Base-by-base conservation (phyloP, 2,329 filamentous ascomycete genomes). In the Sordariomycetes sp. region DNA sequence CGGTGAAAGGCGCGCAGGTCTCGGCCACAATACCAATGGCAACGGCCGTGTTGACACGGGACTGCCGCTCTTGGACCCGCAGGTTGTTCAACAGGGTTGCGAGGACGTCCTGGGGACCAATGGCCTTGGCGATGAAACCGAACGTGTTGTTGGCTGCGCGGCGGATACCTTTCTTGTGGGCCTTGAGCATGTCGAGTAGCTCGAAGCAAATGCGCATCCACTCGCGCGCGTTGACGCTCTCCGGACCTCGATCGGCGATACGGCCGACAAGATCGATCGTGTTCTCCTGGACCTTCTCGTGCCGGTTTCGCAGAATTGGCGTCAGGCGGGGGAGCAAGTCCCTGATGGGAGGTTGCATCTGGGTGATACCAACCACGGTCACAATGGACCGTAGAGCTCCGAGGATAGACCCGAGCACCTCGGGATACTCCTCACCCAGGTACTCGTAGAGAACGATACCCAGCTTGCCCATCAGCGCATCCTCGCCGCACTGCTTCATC, bases 131-230 rank as follows among this genome's bases (percentile, higher is more conserved):
- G 67, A 99, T 99, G 80, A 97, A 99, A 71, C 94, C 94, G 67
- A 99, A 99, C 0, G 94, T 99, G 78, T 99, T 99, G 82, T 99
- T 99, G 65, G 94, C 95, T 24, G 94, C 94, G 72, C 94, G 88
- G 63, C 94, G 89, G 65, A 99, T 99, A 63, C 94, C 95, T 80
- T 99, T 99, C 76, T 99, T 99, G 79, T 99, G 94, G 7, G 94
- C 94, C 75, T 99, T 99, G 67, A 99, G 83, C 94, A 99, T 99
- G 74, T 99, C 94, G 34, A 99, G 84, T 58, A 99, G 79, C 76
- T 99, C 94, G 72, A 99, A 99, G 76, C 94, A 99, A 71, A 99
- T 99, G 70, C 94, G 87, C 95, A 99, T 99, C 94, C 94, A 99
- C 74, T 99, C 94, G 67, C 94, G 85, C 16, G 94, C 92, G 69